These are phyloP conservation scores for Trichosporon sp. DNA, from an alignment of 1,284 basidiomycete species.

Conservation along the genomic window DNA sequence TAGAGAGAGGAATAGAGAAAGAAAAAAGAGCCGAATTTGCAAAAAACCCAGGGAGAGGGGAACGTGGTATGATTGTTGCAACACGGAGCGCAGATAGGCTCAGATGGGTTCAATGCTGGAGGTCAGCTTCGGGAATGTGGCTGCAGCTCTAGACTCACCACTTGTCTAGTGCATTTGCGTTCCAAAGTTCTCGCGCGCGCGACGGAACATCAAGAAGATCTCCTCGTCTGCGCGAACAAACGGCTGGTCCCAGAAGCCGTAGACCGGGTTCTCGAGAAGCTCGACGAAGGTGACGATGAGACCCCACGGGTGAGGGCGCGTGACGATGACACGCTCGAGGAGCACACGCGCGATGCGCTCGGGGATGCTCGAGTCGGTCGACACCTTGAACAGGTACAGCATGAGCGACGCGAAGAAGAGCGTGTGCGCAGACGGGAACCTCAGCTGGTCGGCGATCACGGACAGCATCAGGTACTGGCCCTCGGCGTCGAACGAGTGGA, in stretches of 20 bases:
- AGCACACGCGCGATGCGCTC: conserved; percentile 89
- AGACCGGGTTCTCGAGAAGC: conserved; percentile 47
- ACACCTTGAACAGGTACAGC: conserved; percentile 67
- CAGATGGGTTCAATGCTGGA: neutral
- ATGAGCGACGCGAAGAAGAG: conserved; percentile 90
- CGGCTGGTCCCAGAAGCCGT: conserved; percentile 50
- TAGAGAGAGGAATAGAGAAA: conserved; percentile 9
- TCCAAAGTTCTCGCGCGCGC: conserved; percentile 27
- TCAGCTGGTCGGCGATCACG: conserved; percentile 85
- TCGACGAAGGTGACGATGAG: conserved; percentile 90
- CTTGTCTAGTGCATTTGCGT: conserved; percentile 20
- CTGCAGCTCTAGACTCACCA: neutral
- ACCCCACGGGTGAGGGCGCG: conserved; percentile 97
- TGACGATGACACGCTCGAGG: conserved; percentile 86
- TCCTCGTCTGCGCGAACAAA: conserved; percentile 47
- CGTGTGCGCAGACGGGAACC: conserved; percentile 94
- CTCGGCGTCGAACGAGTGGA: conserved; percentile 80
- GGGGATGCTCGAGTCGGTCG: conserved; percentile 55
- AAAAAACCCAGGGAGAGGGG: conserved; percentile 10
- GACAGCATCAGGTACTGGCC: conserved; percentile 90
- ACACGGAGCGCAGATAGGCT: conserved; percentile 5
- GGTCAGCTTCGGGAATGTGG: neutral
- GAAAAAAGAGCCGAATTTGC: conserved; percentile 3
- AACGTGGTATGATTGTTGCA: conserved; percentile 8
- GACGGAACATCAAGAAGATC: conserved; percentile 40